A percentile compares a stretch with the other conserved stretches of the same genome.
Conservation (phyloP, 2,329 filamentous ascomycete genomes). For the Fusarium buxicola region DNA sequence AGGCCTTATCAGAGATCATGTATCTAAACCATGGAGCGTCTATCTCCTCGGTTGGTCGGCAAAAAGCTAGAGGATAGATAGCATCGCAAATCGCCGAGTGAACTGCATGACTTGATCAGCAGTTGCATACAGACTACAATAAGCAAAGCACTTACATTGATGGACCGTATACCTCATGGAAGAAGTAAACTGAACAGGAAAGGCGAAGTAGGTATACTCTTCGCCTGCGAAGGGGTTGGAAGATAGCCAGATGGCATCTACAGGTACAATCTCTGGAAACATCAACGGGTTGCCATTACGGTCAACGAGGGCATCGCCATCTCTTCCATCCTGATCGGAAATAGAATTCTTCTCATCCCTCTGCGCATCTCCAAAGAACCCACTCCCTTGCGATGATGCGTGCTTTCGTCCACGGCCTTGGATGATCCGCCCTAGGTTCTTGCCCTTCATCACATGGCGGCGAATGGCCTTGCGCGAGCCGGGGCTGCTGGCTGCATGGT, state of each 20-base stretch:
- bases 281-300: constrained; percentile 8
- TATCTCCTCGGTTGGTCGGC: constrained; percentile 22
- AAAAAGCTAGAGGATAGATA: constrained; percentile 35
- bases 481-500: constrained; percentile 8
- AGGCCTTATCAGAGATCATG: constrained; percentile 36
- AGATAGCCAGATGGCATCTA: neutral
- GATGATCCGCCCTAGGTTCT: constrained; percentile 36
- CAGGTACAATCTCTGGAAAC: constrained; percentile 27
- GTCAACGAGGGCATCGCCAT: neutral
- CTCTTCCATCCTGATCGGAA: neutral
- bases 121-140: neutral
- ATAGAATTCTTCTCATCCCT: neutral
- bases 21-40: constrained; percentile 32
- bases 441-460: constrained; percentile 43
- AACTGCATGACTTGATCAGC: constrained; percentile 16
- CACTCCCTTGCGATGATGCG: neutral
- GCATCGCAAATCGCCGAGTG: constrained; percentile 27
- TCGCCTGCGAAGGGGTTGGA: constrained; percentile 25
- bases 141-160: constrained; percentile 27
- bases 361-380: neutral
- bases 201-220: constrained; percentile 37
- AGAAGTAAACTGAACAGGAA: constrained; percentile 35
- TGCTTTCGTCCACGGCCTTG: constrained; percentile 34
- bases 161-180: constrained; percentile 37
- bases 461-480: constrained; percentile 32